Conservation (phyloP, 2,329 filamentous ascomycete genomes). For the Coniochaeta ligniaria region DNA sequence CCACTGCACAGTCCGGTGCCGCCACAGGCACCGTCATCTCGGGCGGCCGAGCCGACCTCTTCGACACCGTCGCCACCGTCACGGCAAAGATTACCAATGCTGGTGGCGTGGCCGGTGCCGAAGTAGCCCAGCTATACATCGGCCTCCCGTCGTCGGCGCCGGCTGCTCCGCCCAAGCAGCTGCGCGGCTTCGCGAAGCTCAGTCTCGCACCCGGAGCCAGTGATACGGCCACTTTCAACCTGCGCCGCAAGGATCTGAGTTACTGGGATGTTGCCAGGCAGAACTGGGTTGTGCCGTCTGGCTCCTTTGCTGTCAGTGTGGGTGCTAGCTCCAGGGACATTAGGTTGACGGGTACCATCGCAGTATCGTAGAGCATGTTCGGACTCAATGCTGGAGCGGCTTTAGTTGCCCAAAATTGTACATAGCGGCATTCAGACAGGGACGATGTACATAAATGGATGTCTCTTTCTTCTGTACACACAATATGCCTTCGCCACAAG, state of each 20-base stretch:
- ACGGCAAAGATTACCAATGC: conserved; percentile 59
- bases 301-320: conserved; percentile 32
- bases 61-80: conserved; percentile 38
- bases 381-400: no score
- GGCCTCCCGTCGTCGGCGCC: conserved; percentile 31
- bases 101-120: conserved; percentile 52
- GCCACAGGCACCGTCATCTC: conserved; percentile 30
- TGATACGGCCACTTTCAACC: conserved; percentile 39
- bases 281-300: conserved; percentile 50
- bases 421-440: background rate
- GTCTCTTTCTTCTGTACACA: background rate
- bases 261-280: conserved; percentile 54
- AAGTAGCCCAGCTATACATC: conserved; percentile 57
- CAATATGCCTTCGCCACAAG: background rate
- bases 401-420: no score
- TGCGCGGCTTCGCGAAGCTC: conserved; percentile 58
- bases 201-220: conserved; percentile 38
- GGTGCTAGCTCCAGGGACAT: conserved; percentile 40
- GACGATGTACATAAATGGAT: background rate
- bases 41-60: conserved; percentile 39
- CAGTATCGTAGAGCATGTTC: conserved; percentile 4
- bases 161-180: conserved; percentile 36
- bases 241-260: conserved; percentile 55
- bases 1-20: conserved; percentile 28
- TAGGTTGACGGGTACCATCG: conserved; percentile 26